Base-by-base conservation (phyloP, 2,329 filamentous ascomycete genomes). In the Alternaria incomplexa region DNA sequence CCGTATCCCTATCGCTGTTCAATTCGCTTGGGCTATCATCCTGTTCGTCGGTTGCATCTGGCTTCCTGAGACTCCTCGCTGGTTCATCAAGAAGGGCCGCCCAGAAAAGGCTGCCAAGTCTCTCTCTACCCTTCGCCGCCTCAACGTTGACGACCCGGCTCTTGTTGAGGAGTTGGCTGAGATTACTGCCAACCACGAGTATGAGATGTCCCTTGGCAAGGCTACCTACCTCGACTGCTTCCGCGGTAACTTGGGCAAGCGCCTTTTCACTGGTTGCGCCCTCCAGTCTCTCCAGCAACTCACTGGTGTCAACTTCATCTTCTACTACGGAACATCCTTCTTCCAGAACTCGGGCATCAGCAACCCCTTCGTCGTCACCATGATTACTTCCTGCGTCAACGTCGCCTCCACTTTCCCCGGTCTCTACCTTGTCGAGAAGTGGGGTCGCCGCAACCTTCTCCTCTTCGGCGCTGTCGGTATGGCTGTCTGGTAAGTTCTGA, bases 281-380 rank as follows among this genome's bases (percentile, higher is more conserved):
- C 84, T 95, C 20, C 92, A 96, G 76, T 90, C 90, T 79, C 86
- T 95, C 12, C 92, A 96, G 76, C 92, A 96, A 76, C 85, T 95
- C 11, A 92, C 79, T 25, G 81, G 81, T 70, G 80, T 82, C 66
- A 82, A 77, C 69, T 82, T 81, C 68, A 82, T 81, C 68, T 81
- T 81, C 69, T 82, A 82, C 73, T 80, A 81, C 44, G 79, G 79
- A 43, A 80, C 78, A 12, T 77, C 74, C 17, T 81, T 80, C 67
- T 81, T 81, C 76, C 64, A 79, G 66, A 79, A 80, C 58, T 76
- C 78, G 7, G 79, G 79, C 23, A 79, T 81, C 66, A 60, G 62
- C 30, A 79, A 80, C 64, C 86, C 91, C 6, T 93, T 91, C 74
- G 83, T 87, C 50, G 90, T 93, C 64, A 87, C 87, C 15, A 85